Percentiles rank a stretch among this genome's conserved stretches.
Evolutionary conservation across 2,329 filamentous ascomycete genomes (phyloP).

Genomic region (Ustilaginoidea virens): DNA sequence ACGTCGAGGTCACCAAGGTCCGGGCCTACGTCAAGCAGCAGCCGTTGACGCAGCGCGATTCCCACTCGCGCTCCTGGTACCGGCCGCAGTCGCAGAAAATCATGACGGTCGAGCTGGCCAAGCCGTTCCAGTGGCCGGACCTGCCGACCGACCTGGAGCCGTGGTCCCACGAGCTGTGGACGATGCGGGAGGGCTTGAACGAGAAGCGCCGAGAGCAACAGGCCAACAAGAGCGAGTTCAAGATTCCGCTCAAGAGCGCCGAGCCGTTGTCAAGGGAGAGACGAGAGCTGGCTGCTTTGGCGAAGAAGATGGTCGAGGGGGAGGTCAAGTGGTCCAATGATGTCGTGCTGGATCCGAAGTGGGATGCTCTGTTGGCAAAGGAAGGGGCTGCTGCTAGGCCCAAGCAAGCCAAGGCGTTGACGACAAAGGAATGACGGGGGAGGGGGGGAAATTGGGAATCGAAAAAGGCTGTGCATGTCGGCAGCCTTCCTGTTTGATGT

Average conservation of each 20-base stretch:
- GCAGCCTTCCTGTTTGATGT: too few relatives aligned
- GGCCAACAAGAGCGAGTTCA: constrained; percentile 14
- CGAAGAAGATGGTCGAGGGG: constrained; percentile 44
- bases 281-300: constrained; percentile 43
- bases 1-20: constrained; percentile 54
- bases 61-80: constrained; percentile 41
- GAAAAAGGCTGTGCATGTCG: too few relatives aligned
- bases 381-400: constrained; percentile 7
- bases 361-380: constrained; percentile 19
- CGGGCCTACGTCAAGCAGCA: constrained; percentile 62
- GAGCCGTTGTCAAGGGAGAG: constrained; percentile 25
- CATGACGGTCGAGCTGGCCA: constrained; percentile 83
- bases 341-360: constrained; percentile 29
- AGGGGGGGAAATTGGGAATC: too few relatives aligned
- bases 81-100: constrained; percentile 65
- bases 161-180: constrained; percentile 50
- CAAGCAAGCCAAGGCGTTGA: constrained; percentile 10
- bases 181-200: constrained; percentile 33
- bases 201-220: constrained; percentile 22
- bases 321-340: constrained; percentile 44
- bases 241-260: constrained; percentile 25
- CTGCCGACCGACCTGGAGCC: constrained; percentile 42
- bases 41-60: constrained; percentile 35
- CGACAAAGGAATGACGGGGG: constrained; percentile 2
- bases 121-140: constrained; percentile 80